Evolutionary conservation across 2,329 filamentous ascomycete species (phyloP).

Genomic region (Monosporascus sp.): DNA sequence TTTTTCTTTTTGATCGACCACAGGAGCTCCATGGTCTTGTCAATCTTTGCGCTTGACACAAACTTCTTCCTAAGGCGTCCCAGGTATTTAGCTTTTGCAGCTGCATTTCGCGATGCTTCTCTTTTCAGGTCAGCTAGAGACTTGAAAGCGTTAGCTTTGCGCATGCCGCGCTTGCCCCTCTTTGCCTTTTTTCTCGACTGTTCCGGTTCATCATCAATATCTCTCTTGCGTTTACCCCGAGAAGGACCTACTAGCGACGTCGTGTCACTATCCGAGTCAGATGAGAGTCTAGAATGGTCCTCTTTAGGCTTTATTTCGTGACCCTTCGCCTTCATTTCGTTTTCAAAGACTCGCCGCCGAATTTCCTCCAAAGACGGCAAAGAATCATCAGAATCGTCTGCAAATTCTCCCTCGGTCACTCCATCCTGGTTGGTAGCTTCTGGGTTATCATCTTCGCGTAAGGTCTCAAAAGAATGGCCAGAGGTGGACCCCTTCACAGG

Average conservation of each 20-base stretch:
- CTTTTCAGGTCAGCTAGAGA: conserved; percentile 21
- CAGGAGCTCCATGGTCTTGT: conserved; percentile 25
- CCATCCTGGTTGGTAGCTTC: conserved; percentile 1
- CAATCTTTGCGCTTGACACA: conserved; percentile 25
- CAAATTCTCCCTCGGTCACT: background rate
- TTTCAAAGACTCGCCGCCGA: conserved; percentile 1
- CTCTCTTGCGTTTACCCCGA: conserved; percentile 8
- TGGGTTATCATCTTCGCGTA: background rate
- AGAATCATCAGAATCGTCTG: conserved; percentile 9
- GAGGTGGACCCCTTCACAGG: background rate
- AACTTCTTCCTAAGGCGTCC: conserved; percentile 19
- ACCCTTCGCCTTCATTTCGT: background rate
- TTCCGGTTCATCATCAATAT: background rate
- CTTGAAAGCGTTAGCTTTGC: conserved; percentile 4
- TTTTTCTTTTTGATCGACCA: conserved; percentile 16
- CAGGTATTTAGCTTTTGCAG: conserved; percentile 21
- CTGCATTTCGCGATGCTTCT: conserved; percentile 15
- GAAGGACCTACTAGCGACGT: conserved; percentile 2
- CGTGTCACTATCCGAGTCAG: background rate
- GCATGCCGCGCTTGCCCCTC: conserved; percentile 5
- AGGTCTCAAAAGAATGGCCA: background rate
- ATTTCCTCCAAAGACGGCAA: conserved; percentile 6
- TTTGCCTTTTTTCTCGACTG: conserved; percentile 6
- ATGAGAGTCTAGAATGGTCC: background rate
- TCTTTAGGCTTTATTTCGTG: background rate